Base-by-base conservation (phyloP, 495 filamentous ascomycete genomes). In the Penicillium riverlandense region DNA sequence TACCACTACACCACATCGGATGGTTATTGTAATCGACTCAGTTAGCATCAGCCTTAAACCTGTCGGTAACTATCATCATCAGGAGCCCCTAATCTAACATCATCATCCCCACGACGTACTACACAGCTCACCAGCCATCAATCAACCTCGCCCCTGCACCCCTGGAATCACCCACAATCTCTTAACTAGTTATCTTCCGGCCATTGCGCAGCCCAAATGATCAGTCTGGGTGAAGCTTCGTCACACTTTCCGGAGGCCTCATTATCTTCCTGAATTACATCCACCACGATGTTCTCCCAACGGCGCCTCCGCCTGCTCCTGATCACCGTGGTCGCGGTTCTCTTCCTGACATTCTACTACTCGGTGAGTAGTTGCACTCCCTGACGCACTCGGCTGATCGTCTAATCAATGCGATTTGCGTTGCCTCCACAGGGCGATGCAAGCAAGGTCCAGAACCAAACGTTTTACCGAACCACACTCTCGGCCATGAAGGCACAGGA, bases 341-440 rank as follows among this genome's bases (percentile, higher is more conserved):
- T 86, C 33, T 63, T 85, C 43, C 63, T 76, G 44, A 67, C 78
- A 14, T 67, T 86, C 36, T 86, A 86, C 62, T 75, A 82, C 52
- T 79, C 79, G 52, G 75, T 79, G 63, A 32, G 55, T 51, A 16
- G 0, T 6, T 2, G 8, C 37, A 9, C 14, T 44, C 11, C 10
- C 35, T 14, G 12, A 7, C 34, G 28, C 27, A 12, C 8, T 37
- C 42, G 7, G 36, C 33, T 31, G 39, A 13, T 11, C 37, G 12
- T 9, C 11, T 47, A 22, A 22, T 22, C 22, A 22, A 22, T 22
- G 22, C 22, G 22, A 22, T 22, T 22, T 22, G 22, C 22, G 22
- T 22, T 22, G 22, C 22, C 32, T 34, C 10, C 34, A 16, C 37
- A 77, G 74, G 62, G 63, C 47, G 70, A 77, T 38, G 49, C 57